phyloP scores from a whole-genome alignment of 1,284 basidiomycete species.

The Cryptococcus sp. region DNA sequence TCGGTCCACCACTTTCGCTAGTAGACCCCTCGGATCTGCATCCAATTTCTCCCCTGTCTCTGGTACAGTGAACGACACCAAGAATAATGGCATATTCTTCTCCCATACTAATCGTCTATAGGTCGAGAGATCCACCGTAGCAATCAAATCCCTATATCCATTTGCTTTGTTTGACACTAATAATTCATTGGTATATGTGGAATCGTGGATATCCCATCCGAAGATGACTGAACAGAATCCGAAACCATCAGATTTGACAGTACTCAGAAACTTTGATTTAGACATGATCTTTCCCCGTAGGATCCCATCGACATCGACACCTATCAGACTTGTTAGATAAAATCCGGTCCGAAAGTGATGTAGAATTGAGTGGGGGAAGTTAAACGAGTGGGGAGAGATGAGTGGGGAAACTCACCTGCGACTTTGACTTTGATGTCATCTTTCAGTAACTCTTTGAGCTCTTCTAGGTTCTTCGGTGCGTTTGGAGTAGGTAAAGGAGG shows the following conservation, averaged over 20 bases:
- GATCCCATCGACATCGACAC: conserved; percentile 76
- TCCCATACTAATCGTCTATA: conserved; percentile 91
- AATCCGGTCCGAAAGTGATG: background rate
- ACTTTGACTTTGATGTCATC: conserved; percentile 85
- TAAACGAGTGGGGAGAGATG: background rate
- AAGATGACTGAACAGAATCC: conserved; percentile 88
- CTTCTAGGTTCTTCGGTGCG: conserved; percentile 58
- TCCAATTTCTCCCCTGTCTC: conserved; percentile 68
- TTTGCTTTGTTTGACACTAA: conserved; percentile 84
- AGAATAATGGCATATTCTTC: conserved; percentile 83
- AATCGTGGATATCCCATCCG: conserved; percentile 59
- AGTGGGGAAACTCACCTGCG: conserved; percentile 55
- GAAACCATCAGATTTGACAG: conserved; percentile 76
- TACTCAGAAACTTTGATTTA: conserved; percentile 84
- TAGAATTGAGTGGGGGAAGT: background rate
- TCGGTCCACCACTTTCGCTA: conserved; percentile 58
- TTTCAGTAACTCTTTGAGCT: conserved; percentile 58
- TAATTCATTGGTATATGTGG: conserved; percentile 75
- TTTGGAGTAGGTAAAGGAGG: conserved; percentile 45
- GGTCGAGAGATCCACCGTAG: conserved; percentile 75
- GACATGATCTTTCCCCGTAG: conserved; percentile 92
- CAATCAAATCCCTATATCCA: conserved; percentile 84
- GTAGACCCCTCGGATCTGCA: conserved; percentile 80
- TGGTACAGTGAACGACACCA: conserved; percentile 83
- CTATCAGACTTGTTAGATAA: conserved; percentile 16